A percentile compares a stretch with the other conserved stretches of the same genome.
phyloP scores from a whole-genome alignment of 306 rosid species.

The Sindora glabra region DNA sequence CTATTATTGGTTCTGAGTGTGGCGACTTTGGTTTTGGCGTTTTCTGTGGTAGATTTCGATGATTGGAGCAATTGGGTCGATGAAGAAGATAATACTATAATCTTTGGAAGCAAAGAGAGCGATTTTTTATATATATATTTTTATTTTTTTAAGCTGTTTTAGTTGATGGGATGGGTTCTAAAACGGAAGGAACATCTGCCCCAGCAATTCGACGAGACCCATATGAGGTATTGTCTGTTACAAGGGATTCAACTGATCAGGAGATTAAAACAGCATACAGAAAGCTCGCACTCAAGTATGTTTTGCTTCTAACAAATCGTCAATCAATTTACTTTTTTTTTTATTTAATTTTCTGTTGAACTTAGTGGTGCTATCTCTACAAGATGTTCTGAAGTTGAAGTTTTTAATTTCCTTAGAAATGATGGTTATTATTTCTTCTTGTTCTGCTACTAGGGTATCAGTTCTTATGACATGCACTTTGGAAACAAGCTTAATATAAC shows the following conservation, averaged over 20 bases:
- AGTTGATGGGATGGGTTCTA: slow-evolving; percentile 52
- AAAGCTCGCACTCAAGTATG: slow-evolving; percentile 93
- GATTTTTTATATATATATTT: too few relatives aligned
- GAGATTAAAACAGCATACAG: slow-evolving; percentile 91
- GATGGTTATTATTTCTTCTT: neutral
- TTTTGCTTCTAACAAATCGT: neutral
- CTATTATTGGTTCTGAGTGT: neutral
- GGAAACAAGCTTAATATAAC: too few relatives aligned
- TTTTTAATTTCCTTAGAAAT: neutral
- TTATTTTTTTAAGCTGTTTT: too few relatives aligned
- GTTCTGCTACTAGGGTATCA: too few relatives aligned
- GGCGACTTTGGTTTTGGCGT: neutral
- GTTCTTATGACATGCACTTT: too few relatives aligned
- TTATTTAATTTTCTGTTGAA: neutral
- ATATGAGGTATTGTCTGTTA: slow-evolving; percentile 71
- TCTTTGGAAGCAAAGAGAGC: neutral
- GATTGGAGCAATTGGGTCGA: slow-evolving; percentile 17
- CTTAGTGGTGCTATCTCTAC: neutral
- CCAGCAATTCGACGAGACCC: slow-evolving; percentile 84
- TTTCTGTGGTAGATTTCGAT: slow-evolving; percentile 6
- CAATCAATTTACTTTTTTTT: neutral
- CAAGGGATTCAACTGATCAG: slow-evolving; percentile 76
- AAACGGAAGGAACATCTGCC: slow-evolving; percentile 78
- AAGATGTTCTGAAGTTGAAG: neutral
- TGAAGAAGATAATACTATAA: slow-evolving; percentile 1